Evolutionary conservation across 371 early-diverging fungal species (phyloP).

Genomic region (Amoeboaphelidium protococcarum): DNA sequence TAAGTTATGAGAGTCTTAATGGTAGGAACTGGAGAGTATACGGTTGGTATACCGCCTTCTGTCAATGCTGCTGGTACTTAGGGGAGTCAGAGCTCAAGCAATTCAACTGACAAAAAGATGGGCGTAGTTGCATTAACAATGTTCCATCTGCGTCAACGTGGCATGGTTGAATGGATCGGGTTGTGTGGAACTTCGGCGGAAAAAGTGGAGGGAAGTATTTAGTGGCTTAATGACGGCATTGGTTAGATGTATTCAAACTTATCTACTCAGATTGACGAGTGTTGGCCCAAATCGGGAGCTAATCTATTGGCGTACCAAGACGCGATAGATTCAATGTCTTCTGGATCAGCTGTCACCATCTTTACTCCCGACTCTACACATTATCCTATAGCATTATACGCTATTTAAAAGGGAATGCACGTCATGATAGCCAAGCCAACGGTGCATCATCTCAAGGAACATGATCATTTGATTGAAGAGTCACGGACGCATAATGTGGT

Average conservation of each 20-base stretch:
- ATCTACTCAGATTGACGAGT: slow-evolving; percentile 5
- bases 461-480: slow-evolving; percentile 11
- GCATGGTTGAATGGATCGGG: slow-evolving; percentile 11
- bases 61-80: neutral
- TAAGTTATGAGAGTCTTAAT: neutral
- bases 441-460: slow-evolving; percentile 15
- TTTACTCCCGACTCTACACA: slow-evolving; percentile 26
- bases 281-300: neutral
- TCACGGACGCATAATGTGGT: slow-evolving; percentile 15
- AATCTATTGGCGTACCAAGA: slow-evolving; percentile 11
- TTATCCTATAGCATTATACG: slow-evolving; percentile 16
- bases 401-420: slow-evolving; percentile 15
- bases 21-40: neutral
- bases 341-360: slow-evolving; percentile 18
- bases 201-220: slow-evolving; percentile 13
- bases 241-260: slow-evolving; percentile 8
- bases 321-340: slow-evolving; percentile 15
- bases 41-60: neutral
- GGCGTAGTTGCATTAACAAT: slow-evolving; percentile 19
- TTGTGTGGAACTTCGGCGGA: slow-evolving; percentile 18
- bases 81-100: no score
- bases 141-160: slow-evolving; percentile 18
- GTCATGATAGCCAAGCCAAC: slow-evolving; percentile 21
- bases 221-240: slow-evolving; percentile 11
- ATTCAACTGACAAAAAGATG: slow-evolving; percentile 18